Evolutionary conservation across 1,139 yeast species (phyloP).

Genomic region (Nakaseomyces uthaithaninus): DNA sequence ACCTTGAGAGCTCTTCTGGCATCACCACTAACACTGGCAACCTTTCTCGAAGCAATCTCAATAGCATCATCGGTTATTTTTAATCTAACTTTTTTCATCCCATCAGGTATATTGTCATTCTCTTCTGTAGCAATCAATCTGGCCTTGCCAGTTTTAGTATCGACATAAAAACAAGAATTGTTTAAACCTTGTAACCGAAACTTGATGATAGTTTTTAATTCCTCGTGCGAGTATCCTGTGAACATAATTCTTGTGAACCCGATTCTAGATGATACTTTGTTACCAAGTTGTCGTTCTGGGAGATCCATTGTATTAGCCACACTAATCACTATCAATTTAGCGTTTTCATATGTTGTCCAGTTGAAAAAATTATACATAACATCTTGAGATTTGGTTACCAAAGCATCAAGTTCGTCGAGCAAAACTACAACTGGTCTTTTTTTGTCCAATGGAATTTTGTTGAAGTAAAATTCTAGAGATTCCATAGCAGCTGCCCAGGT

Average conservation of each 20-base stretch:
- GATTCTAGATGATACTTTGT: slow-evolving; percentile 83
- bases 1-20: slow-evolving; percentile 89
- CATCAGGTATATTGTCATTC: slow-evolving; percentile 13
- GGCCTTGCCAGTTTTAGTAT: slow-evolving; percentile 31
- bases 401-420: slow-evolving; percentile 88
- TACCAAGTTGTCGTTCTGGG: slow-evolving; percentile 81
- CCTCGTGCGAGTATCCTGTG: slow-evolving; percentile 77
- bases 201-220: slow-evolving; percentile 65
- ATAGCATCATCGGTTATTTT: slow-evolving; percentile 66
- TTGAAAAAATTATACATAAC: slow-evolving; percentile 94
- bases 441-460: slow-evolving; percentile 30
- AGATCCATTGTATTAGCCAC: slow-evolving; percentile 97
- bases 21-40: slow-evolving; percentile 95
- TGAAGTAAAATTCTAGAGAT: slow-evolving; percentile 47
- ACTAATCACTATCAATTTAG: slow-evolving; percentile 80
- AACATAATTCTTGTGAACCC: slow-evolving; percentile 85
- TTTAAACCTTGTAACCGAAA: slow-evolving; percentile 57
- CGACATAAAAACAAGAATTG: slow-evolving; percentile 31
- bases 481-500: slow-evolving; percentile 57
- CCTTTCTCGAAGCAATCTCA: slow-evolving; percentile 86
- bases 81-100: slow-evolving; percentile 33
- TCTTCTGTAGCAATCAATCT: slow-evolving; percentile 16
- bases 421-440: slow-evolving; percentile 56
- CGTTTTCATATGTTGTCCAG: slow-evolving; percentile 84
- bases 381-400: slow-evolving; percentile 75